Evolutionary conservation across 108 stramenopile genomes (phyloP).

Genomic region (Cyclotella sp.): DNA sequence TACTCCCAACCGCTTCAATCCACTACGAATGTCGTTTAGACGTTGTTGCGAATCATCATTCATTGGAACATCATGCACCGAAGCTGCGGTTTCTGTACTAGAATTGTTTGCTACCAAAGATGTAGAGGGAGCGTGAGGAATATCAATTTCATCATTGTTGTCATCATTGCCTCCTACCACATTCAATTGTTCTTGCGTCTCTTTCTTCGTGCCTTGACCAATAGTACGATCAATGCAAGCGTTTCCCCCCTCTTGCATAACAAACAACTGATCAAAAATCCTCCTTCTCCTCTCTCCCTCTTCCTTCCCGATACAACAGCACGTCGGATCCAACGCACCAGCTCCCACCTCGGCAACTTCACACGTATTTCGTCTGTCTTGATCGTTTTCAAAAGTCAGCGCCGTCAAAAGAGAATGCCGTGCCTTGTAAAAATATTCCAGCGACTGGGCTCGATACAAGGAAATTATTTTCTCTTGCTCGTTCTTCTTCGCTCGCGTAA

Average conservation of each 20-base stretch:
- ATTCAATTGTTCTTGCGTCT: background rate
- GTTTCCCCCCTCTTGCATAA: background rate
- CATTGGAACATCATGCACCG: background rate
- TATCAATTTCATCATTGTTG: background rate
- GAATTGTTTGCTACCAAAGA: slow-evolving; percentile 13
- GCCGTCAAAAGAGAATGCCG: slow-evolving; percentile 37
- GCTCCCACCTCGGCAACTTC: slow-evolving; percentile 22
- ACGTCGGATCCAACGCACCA: slow-evolving; percentile 26
- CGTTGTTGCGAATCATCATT: slow-evolving; percentile 12
- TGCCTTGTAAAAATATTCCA: slow-evolving; percentile 44
- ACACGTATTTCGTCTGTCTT: slow-evolving; percentile 23
- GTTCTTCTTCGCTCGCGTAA: slow-evolving; percentile 1
- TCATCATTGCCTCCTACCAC: background rate
- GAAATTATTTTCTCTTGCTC: slow-evolving; percentile 29
- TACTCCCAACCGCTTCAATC: slow-evolving; percentile 38
- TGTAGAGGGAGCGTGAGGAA: slow-evolving; percentile 8
- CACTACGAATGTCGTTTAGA: slow-evolving; percentile 30
- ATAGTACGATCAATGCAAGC: background rate
- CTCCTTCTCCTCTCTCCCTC: slow-evolving; percentile 21
- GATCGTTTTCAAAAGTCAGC: slow-evolving; percentile 34
- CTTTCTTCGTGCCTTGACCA: background rate
- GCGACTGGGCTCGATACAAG: slow-evolving; percentile 35
- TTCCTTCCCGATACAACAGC: slow-evolving; percentile 21
- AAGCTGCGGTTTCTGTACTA: slow-evolving; percentile 19
- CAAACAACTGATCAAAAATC: slow-evolving; percentile 28